phyloP scores from a whole-genome alignment of 2,329 filamentous ascomycete species.

The Thelonectria discophora region DNA sequence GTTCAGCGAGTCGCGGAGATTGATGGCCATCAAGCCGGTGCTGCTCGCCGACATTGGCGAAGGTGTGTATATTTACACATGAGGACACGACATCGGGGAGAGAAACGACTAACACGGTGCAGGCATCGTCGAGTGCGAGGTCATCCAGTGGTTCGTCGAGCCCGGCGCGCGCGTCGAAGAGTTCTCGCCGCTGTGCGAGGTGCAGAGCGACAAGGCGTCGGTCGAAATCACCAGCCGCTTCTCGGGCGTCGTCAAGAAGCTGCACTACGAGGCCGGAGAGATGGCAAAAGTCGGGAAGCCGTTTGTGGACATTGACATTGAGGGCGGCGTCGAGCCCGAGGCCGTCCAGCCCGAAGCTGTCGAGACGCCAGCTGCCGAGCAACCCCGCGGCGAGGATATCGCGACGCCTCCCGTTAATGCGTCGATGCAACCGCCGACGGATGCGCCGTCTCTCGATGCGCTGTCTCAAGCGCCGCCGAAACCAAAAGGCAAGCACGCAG shows the following conservation, averaged over 20 bases:
- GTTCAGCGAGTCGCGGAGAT: conserved; percentile 60
- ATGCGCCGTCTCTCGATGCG: conserved; percentile 12
- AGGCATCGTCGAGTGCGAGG: conserved; percentile 98
- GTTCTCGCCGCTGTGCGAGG: conserved; percentile 97
- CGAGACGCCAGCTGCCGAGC: conserved; percentile 48
- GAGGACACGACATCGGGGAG: no score
- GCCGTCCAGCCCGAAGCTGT: conserved; percentile 48
- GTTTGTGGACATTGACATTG: conserved; percentile 93
- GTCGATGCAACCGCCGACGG: conserved; percentile 22
- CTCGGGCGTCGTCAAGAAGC: conserved; percentile 92
- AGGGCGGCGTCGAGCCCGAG: conserved; percentile 70
- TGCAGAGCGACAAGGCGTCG: conserved; percentile 95
- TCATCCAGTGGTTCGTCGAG: conserved; percentile 99
- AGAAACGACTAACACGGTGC: conserved; percentile 28
- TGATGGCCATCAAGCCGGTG: conserved; percentile 77
- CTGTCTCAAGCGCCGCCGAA: conserved; percentile 36
- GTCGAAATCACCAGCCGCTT: conserved; percentile 95
- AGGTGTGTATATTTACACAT: conserved; percentile 58
- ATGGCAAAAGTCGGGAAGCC: conserved; percentile 96
- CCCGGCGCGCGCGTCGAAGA: conserved; percentile 95
- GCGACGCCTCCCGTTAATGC: conserved; percentile 33
- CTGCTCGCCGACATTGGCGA: conserved; percentile 87
- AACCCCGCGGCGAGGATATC: conserved; percentile 42
- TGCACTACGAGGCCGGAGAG: conserved; percentile 94
- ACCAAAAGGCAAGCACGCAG: conserved; percentile 70